Evolutionary conservation across 257 asterid genomes (phyloP).

Genomic region (Fraxinus excelsior): DNA sequence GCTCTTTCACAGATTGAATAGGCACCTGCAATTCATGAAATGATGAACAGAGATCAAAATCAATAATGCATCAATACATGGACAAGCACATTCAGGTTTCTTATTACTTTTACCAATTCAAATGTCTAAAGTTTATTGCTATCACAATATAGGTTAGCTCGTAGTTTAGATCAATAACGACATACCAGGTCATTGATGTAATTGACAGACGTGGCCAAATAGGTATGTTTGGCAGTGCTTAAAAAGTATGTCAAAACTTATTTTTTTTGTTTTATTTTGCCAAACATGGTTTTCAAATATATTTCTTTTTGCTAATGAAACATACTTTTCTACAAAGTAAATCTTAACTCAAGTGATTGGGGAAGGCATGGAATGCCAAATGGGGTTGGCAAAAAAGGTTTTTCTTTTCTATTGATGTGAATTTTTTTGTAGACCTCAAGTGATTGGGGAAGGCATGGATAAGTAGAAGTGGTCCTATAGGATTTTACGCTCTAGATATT

Average conservation of each 20-base stretch:
- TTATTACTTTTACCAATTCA: neutral
- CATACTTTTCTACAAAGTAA: too few species aligned
- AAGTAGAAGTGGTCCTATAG: neutral
- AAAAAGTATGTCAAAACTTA: neutral
- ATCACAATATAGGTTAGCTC: neutral
- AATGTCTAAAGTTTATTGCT: neutral
- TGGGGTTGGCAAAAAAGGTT: neutral
- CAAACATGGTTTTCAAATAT: neutral
- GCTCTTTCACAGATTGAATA: constrained; percentile 64
- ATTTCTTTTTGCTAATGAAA: too few species aligned
- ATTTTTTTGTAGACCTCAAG: neutral
- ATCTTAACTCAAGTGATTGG: too few species aligned
- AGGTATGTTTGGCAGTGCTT: neutral
- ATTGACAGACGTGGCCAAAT: neutral
- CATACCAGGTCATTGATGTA: neutral
- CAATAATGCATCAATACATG: neutral
- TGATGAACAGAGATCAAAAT: neutral
- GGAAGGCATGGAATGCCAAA: neutral
- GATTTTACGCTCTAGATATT: too few species aligned
- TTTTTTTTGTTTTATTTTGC: neutral
- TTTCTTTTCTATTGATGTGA: neutral
- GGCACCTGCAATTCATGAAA: constrained; percentile 53
- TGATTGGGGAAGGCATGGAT: neutral
- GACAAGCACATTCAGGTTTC: neutral
- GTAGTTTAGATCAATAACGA: neutral